Conservation (phyloP, 169 alveolate genomes). For the Eimeria maxima region DNA sequence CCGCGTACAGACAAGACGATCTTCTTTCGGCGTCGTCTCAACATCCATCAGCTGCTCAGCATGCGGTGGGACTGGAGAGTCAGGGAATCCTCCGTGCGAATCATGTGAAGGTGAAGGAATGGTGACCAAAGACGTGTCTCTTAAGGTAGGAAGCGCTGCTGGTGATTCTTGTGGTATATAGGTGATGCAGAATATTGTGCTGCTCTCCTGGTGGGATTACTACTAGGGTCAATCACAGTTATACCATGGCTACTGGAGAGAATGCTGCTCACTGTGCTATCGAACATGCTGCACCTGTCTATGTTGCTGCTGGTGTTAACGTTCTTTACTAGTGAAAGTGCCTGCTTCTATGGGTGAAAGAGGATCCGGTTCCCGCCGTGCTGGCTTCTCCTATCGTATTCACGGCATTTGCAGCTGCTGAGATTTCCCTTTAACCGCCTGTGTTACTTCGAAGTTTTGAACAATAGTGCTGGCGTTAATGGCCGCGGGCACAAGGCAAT, state of each 20-base stretch:
- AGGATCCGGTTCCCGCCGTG: background rate
- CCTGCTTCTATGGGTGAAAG: background rate
- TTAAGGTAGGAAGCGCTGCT: background rate
- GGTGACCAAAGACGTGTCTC: background rate
- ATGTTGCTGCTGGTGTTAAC: background rate
- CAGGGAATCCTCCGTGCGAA: slow-evolving; percentile 9
- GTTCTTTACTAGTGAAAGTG: background rate
- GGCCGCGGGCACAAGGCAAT: no score
- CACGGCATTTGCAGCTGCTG: background rate
- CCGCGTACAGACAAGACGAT: slow-evolving; percentile 45
- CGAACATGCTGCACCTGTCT: background rate
- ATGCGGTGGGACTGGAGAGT: slow-evolving; percentile 26
- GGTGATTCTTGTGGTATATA: background rate
- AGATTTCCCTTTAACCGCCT: background rate
- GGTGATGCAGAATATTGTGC: background rate
- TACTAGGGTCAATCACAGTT: background rate
- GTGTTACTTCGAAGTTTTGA: background rate
- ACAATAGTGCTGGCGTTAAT: background rate
- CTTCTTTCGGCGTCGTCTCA: slow-evolving; percentile 51
- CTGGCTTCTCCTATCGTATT: background rate
- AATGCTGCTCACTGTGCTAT: background rate
- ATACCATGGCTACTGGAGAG: background rate
- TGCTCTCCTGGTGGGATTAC: background rate
- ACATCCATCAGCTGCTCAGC: slow-evolving; percentile 70
- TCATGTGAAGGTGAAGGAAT: slow-evolving; percentile 46